Evolutionary conservation across 768 basidiomycete genomes (phyloP).

Genomic region (Hygrophorus russula): DNA sequence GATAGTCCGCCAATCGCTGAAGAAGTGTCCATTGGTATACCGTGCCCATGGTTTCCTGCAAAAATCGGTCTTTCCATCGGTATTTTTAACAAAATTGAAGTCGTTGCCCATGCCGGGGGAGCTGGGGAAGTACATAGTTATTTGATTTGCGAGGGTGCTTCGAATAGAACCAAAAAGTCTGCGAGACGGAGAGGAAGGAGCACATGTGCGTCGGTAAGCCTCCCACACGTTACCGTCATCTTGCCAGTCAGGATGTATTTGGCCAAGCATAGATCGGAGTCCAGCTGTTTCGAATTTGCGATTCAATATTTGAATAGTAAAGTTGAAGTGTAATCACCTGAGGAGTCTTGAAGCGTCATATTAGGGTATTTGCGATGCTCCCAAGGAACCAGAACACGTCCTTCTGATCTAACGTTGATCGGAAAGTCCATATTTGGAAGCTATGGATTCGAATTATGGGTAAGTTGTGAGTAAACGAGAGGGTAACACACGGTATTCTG

Average conservation of each 20-base stretch:
- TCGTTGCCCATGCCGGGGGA: constrained; percentile 32
- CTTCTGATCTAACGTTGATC: constrained; percentile 89
- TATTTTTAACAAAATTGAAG: constrained; percentile 50
- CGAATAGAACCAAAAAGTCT: constrained; percentile 75
- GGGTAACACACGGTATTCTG: constrained; percentile 37
- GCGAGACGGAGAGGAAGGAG: constrained; percentile 67
- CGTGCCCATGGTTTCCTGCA: constrained; percentile 77
- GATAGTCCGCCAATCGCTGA: constrained; percentile 91
- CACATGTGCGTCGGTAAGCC: constrained; percentile 85
- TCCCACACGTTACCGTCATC: constrained; percentile 87
- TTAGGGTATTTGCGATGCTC: constrained; percentile 71
- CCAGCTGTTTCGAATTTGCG: constrained; percentile 26
- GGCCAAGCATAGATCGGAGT: constrained; percentile 45
- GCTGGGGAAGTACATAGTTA: constrained; percentile 14
- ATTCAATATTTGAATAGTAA: background rate
- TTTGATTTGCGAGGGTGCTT: constrained; percentile 24
- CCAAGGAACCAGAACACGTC: constrained; percentile 89
- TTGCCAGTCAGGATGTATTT: constrained; percentile 77
- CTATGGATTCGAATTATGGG: constrained; percentile 22
- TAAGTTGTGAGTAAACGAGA: background rate
- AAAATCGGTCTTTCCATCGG: constrained; percentile 64
- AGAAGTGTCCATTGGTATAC: constrained; percentile 89
- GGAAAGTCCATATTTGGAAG: constrained; percentile 93
- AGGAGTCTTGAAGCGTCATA: constrained; percentile 41
- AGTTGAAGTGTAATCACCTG: constrained; percentile 15